Evolutionary conservation across 345 rosid species (phyloP).

Genomic region (Boechera divaricarpa): DNA sequence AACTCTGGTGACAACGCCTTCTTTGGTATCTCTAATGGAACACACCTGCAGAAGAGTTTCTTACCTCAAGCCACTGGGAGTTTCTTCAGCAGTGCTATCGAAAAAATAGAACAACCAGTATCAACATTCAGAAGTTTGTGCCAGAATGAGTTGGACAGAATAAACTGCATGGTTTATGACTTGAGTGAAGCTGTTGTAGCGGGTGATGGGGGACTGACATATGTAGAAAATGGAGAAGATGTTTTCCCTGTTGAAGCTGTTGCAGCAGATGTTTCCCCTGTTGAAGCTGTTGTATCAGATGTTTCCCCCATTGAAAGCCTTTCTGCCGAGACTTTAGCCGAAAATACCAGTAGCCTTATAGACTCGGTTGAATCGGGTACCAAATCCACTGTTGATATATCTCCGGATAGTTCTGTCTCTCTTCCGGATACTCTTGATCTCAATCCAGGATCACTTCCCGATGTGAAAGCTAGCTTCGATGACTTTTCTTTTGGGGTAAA

Average conservation of each 20-base stretch:
- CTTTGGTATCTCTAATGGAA: slow-evolving; percentile 52
- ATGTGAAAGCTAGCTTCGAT: slow-evolving; percentile 54
- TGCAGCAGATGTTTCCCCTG: slow-evolving; percentile 40
- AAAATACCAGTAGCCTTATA: slow-evolving; percentile 44
- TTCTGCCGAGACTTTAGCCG: slow-evolving; percentile 46
- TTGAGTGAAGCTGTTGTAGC: slow-evolving; percentile 48
- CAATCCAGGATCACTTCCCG: slow-evolving; percentile 48
- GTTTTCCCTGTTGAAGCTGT: slow-evolving; percentile 15
- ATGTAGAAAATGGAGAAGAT: slow-evolving; percentile 47
- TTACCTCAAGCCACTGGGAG: slow-evolving; percentile 59
- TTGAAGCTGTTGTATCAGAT: slow-evolving; percentile 29
- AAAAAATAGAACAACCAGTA: slow-evolving; percentile 42
- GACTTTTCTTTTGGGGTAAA: slow-evolving; percentile 56
- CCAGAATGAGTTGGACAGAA: slow-evolving; percentile 43
- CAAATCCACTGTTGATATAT: slow-evolving; percentile 40
- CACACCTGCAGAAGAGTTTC: slow-evolving; percentile 44
- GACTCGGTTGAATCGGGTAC: slow-evolving; percentile 54
- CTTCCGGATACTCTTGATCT: slow-evolving; percentile 47
- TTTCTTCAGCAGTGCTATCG: slow-evolving; percentile 49
- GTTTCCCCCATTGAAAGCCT: slow-evolving; percentile 49
- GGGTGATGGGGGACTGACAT: slow-evolving; percentile 51
- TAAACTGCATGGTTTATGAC: slow-evolving; percentile 49
- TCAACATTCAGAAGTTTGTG: slow-evolving; percentile 40
- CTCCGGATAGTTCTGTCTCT: slow-evolving; percentile 50
- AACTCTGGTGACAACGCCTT: slow-evolving; percentile 50